phyloP scores from a whole-genome alignment of 495 filamentous ascomycete genomes.

The Daldinia bambusicola region DNA sequence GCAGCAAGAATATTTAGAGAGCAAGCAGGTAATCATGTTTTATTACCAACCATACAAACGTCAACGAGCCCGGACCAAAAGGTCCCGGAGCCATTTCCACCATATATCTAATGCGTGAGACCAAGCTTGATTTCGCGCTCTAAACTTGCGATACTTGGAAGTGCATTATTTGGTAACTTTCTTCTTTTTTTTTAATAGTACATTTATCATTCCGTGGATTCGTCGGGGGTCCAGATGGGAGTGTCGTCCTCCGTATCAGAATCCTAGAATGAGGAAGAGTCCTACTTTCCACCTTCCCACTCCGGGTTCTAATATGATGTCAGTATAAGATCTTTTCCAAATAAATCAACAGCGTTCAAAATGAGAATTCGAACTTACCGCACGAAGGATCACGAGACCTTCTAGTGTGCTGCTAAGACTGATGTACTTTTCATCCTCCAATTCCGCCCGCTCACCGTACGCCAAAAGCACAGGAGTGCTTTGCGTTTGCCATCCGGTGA shows the following conservation, averaged over 20 bases:
- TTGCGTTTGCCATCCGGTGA: slow-evolving; percentile 99
- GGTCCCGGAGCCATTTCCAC: slow-evolving; percentile 25
- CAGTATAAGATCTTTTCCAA: slow-evolving; percentile 28
- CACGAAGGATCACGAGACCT: slow-evolving; percentile 94
- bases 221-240: background rate
- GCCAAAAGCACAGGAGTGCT: slow-evolving; percentile 94
- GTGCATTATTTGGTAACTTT: slow-evolving; percentile 35
- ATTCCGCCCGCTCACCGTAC: slow-evolving; percentile 92
- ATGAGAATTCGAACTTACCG: slow-evolving; percentile 68
- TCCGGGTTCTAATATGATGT: slow-evolving; percentile 57
- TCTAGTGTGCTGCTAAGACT: slow-evolving; percentile 89
- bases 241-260: background rate
- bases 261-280: background rate
- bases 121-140: slow-evolving; percentile 25
- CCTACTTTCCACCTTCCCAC: slow-evolving; percentile 58
- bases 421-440: slow-evolving; percentile 98
- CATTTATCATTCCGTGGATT: slow-evolving; percentile 20
- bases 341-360: slow-evolving; percentile 5
- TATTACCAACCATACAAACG: slow-evolving; percentile 16
- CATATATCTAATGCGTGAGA: slow-evolving; percentile 42
- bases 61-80: slow-evolving; percentile 1
- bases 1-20: background rate
- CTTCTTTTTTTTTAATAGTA: slow-evolving; percentile 38
- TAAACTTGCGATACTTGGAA: slow-evolving; percentile 37
- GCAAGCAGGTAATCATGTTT: slow-evolving; percentile 25